These are phyloP conservation scores for Spathaspora sp. DNA, from an alignment of 805 yeast species.

Conservation along the genomic window DNA sequence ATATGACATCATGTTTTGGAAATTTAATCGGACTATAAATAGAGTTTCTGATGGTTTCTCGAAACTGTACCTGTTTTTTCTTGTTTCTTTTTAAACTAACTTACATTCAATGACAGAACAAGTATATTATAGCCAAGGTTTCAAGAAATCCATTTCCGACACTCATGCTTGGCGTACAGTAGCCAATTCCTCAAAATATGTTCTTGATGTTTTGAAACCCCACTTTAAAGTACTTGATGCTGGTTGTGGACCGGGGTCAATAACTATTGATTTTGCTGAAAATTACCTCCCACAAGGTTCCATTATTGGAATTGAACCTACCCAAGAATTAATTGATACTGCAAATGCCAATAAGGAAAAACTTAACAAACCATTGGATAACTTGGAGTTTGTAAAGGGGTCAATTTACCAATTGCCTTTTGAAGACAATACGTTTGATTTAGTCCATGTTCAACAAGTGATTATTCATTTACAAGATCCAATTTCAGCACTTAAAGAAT, in stretches of 20 bases:
- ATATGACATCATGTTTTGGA: too few species aligned
- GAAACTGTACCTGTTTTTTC: neutral
- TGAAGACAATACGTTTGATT: constrained; percentile 33
- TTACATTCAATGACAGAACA: constrained; percentile 10
- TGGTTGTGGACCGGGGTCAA: constrained; percentile 44
- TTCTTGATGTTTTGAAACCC: constrained; percentile 23
- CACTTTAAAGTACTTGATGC: constrained; percentile 31
- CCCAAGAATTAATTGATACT: constrained; percentile 23
- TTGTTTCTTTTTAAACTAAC: neutral
- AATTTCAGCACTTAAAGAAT: constrained; percentile 26
- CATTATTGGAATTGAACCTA: constrained; percentile 30
- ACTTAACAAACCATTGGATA: constrained; percentile 3
- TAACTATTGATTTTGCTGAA: constrained; percentile 32
- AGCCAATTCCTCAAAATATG: constrained; percentile 20
- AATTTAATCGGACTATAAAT: too few species aligned
- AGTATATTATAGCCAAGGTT: constrained; percentile 21
- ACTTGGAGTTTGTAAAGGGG: constrained; percentile 23
- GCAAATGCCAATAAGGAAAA: constrained; percentile 12
- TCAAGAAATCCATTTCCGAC: constrained; percentile 15
- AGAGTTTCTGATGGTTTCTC: neutral
- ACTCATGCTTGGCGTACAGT: constrained; percentile 35
- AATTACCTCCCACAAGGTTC: constrained; percentile 22
- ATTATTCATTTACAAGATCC: constrained; percentile 34
- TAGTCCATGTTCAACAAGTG: constrained; percentile 39
- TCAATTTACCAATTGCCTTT: constrained; percentile 29